Evolutionary conservation across 2,329 filamentous ascomycete genomes (phyloP).

Genomic region (Hymenoscyphus linearis): DNA sequence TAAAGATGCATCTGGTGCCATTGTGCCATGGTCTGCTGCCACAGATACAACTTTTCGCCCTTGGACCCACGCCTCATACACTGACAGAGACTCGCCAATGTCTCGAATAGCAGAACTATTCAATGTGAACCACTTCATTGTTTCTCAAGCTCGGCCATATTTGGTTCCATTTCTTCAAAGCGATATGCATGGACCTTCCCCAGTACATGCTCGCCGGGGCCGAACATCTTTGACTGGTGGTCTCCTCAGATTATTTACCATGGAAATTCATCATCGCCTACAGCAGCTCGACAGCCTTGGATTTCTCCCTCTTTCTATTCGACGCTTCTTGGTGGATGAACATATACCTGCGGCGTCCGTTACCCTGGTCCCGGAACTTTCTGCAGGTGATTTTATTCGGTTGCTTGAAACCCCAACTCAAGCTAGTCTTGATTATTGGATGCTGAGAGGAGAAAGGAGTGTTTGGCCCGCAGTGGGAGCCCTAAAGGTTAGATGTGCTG

Average conservation of each 20-base stretch:
- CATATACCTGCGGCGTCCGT: constrained; percentile 71
- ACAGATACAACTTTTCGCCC: constrained; percentile 47
- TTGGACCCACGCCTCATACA: constrained; percentile 49
- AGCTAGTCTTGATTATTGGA: constrained; percentile 77
- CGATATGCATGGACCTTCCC: constrained; percentile 71
- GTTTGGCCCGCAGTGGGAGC: constrained; percentile 89
- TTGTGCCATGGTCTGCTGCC: constrained; percentile 53
- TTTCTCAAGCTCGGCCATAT: constrained; percentile 88
- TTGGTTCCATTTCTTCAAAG: constrained; percentile 79
- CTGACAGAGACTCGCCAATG: constrained; percentile 53
- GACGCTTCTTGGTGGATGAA: constrained; percentile 78
- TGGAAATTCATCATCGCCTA: constrained; percentile 76
- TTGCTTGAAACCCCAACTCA: constrained; percentile 79
- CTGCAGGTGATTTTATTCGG: constrained; percentile 65
- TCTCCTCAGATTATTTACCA: constrained; percentile 61
- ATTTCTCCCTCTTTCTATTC: constrained; percentile 62
- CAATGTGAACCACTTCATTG: constrained; percentile 84
- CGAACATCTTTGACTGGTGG: constrained; percentile 53
- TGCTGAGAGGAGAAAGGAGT: constrained; percentile 73
- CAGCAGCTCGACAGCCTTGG: constrained; percentile 75
- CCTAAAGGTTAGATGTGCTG: constrained; percentile 72
- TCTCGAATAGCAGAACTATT: constrained; percentile 60
- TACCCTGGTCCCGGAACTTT: constrained; percentile 77
- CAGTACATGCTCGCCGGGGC: constrained; percentile 52
- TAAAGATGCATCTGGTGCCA: constrained; percentile 55